A percentile compares a stretch with the other conserved stretches of the same genome.
Conservation (phyloP, 192 early-diverging fungal species). For the Chytriomyces hyalinus region DNA sequence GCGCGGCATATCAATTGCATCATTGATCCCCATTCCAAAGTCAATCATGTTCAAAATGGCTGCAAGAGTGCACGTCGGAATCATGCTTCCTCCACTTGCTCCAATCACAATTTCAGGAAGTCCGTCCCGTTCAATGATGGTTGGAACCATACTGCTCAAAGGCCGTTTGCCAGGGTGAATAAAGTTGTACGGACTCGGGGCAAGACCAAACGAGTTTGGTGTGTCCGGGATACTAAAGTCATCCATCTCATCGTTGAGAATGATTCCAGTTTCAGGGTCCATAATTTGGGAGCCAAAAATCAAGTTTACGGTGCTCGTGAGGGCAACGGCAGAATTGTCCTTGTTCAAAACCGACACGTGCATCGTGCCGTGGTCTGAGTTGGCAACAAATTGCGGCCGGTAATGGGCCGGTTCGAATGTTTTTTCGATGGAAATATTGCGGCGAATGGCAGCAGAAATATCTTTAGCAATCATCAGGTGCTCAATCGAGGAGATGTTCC, state of each 20-base stretch:
- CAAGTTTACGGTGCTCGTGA: conserved; percentile 89
- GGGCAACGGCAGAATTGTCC: conserved; percentile 76
- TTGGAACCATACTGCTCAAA: conserved; percentile 69
- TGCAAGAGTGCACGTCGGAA: conserved; percentile 78
- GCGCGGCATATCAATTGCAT: conserved; percentile 76
- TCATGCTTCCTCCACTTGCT: conserved; percentile 82
- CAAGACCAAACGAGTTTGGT: conserved; percentile 72
- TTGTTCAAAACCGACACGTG: conserved; percentile 82
- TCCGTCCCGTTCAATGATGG: conserved; percentile 69
- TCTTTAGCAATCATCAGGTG: conserved; percentile 72
- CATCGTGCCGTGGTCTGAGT: conserved; percentile 87
- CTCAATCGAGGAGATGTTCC: conserved; percentile 63
- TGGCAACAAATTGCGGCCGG: conserved; percentile 75
- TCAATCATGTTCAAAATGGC: conserved; percentile 77
- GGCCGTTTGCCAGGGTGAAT: conserved; percentile 84
- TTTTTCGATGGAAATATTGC: conserved; percentile 72
- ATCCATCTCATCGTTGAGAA: conserved; percentile 95
- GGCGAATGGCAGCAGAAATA: conserved; percentile 65
- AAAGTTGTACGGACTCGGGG: conserved; percentile 85
- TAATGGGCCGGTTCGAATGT: conserved; percentile 80
- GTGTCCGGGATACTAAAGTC: conserved; percentile 76
- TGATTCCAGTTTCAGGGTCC: conserved; percentile 84
- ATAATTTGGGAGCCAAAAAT: conserved; percentile 87
- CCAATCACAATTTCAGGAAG: conserved; percentile 76
- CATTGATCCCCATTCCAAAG: conserved; percentile 65